Percentiles rank a stretch among this genome's conserved stretches.
Evolutionary conservation across 2,329 filamentous ascomycete genomes (phyloP).

Genomic region (Trichoderma asperellum): DNA sequence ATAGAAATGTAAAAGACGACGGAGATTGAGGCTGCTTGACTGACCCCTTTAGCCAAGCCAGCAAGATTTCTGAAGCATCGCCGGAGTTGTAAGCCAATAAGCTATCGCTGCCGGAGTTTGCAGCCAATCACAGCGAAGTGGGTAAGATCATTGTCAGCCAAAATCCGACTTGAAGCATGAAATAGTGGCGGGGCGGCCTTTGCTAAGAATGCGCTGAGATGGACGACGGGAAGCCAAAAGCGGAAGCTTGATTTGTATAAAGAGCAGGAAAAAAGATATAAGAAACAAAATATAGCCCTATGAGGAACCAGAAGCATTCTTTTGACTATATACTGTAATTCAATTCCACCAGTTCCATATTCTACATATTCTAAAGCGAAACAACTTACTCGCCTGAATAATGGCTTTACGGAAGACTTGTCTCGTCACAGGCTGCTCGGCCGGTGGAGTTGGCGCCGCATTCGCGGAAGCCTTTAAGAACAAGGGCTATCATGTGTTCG

Average conservation of each 20-base stretch:
- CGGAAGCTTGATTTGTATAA: not conserved
- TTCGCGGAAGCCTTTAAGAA: constrained; percentile 39
- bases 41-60: not conserved
- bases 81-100: constrained; percentile 19
- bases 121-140: constrained; percentile 4
- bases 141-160: not conserved
- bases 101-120: constrained; percentile 6
- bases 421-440: constrained; percentile 44
- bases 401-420: constrained; percentile 34
- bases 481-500: constrained; percentile 38
- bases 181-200: not conserved
- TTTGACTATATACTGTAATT: not conserved
- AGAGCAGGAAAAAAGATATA: not conserved
- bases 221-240: not conserved
- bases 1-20: not conserved
- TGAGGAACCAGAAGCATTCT: not conserved
- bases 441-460: constrained; percentile 40
- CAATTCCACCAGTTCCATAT: not conserved
- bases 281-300: not conserved
- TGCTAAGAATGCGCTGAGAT: not conserved
- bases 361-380: not conserved
- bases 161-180: not conserved
- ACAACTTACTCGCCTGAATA: not conserved
- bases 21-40: not conserved
- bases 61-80: not conserved